Base-by-base conservation (phyloP, 768 basidiomycete species). In the Steccherinum ochraceum region DNA sequence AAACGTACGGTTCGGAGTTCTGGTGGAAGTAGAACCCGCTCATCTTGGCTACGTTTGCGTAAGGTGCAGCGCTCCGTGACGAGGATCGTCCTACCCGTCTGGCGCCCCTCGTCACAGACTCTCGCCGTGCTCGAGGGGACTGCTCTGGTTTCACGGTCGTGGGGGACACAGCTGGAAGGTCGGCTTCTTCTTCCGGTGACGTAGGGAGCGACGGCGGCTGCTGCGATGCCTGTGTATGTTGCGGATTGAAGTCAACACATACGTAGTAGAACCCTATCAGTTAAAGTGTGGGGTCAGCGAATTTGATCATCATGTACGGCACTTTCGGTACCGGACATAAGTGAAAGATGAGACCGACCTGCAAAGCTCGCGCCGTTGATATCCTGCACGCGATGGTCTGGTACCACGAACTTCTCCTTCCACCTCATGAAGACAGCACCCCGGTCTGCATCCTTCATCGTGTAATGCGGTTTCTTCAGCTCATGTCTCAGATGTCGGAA, bases 321-420 rank as follows among this genome's bases (percentile, higher is more conserved):
- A n/a, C n/a, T n/a, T n/a, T n/a, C n/a, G 30, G 40, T 26, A 35
- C 24, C 25, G 18, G 3, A 11, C 44, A 44, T 27, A 2, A n/a
- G n/a, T n/a, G n/a, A 52, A 51, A 40, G 40, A 27, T 44, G 42
- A 43, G 16, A 72, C 80, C 64, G 58, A 91, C 92, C 93, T 61
- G 93, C 93, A 67, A 94, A 96, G 64, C 89, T 92, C 19, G 93
- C 93, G 41, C 93, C 93, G 60, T 83, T 91, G 69, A 97, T 95
- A 66, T 94, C 91, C 66, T 89, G 84, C 24, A 95, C 89, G 52
- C 84, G 81, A 69, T 94, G 90, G 66, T 94, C 90, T 2, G 93
- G 93, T n/a, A 97, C 89, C 48, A 98, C 73, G 68, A 96, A 97
- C 61, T 85, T 76, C 69, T 98, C 95, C 69, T 98, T 98, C 88